phyloP scores from a whole-genome alignment of 257 asterid genomes.

The Voacanga thouarsii region DNA sequence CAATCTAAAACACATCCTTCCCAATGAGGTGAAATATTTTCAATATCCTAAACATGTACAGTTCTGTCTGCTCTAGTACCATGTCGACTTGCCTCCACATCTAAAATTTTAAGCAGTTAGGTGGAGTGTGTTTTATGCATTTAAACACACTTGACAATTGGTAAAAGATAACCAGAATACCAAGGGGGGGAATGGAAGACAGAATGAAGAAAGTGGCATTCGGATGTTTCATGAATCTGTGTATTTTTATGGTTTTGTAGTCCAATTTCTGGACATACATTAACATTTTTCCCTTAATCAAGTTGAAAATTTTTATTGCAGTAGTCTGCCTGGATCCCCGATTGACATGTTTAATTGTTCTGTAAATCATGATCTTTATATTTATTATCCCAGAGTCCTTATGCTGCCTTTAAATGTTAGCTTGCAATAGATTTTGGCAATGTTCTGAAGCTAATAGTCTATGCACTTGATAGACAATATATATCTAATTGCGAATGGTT shows the following conservation, averaged over 20 bases:
- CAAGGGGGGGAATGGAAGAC: no score
- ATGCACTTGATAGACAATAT: not conserved
- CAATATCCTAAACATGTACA: no score
- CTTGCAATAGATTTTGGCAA: not conserved
- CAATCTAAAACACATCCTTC: not conserved
- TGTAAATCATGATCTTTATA: not conserved
- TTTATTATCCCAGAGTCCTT: not conserved
- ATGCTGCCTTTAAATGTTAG: not conserved
- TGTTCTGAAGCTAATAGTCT: not conserved
- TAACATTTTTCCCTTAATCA: no score
- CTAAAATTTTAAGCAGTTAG: no score
- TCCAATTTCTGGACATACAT: not conserved
- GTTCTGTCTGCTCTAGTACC: no score
- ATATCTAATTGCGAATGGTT: constrained; percentile 25
- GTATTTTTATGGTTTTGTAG: not conserved
- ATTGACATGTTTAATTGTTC: not conserved
- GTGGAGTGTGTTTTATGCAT: no score
- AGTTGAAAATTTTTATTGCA: not conserved
- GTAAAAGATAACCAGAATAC: no score
- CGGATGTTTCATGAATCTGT: not conserved
- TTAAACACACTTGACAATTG: no score
- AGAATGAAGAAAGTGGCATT: no score
- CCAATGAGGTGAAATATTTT: not conserved
- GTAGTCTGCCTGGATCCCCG: not conserved
- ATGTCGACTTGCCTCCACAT: no score